A percentile compares a stretch with the other conserved stretches of the same genome.
Evolutionary conservation across 768 basidiomycete species (phyloP).

Genomic region (Mycena galericulata): DNA sequence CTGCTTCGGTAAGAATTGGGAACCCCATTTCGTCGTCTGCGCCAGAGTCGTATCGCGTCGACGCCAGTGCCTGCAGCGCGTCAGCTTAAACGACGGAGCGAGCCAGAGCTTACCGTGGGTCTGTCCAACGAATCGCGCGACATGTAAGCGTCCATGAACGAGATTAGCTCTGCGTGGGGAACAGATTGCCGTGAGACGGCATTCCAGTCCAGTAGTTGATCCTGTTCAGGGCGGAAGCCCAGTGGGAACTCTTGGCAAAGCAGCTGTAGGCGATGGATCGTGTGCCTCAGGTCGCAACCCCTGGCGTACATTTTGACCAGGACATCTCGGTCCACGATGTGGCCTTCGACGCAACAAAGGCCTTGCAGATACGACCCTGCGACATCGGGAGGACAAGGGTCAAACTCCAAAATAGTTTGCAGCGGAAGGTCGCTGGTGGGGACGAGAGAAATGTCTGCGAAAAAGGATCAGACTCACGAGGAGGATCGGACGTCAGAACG

Average conservation of each 20-base stretch:
- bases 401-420: conserved; percentile 77
- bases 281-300: conserved; percentile 70
- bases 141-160: conserved; percentile 67
- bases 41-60: conserved; percentile 48
- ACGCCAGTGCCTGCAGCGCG: conserved; percentile 44
- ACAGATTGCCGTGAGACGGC: conserved; percentile 19
- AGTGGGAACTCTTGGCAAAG: conserved; percentile 46
- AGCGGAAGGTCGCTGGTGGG: conserved; percentile 82
- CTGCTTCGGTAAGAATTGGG: conserved; percentile 46
- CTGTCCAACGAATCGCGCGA: conserved; percentile 48
- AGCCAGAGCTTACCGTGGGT: conserved; percentile 52
- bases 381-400: conserved; percentile 64
- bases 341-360: conserved; percentile 70
- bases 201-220: conserved; percentile 37
- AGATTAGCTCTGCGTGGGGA: conserved; percentile 57
- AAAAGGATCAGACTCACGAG: conserved; percentile 6
- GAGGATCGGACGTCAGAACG: neutral
- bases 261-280: conserved; percentile 74
- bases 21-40: conserved; percentile 72
- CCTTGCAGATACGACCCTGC: conserved; percentile 78
- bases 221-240: conserved; percentile 7
- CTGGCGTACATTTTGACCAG: conserved; percentile 60
- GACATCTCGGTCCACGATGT: conserved; percentile 53
- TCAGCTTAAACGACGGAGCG: conserved; percentile 17
- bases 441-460: conserved; percentile 76